phyloP scores from a whole-genome alignment of 208 protist genomes.

The Leishmania turanica region DNA sequence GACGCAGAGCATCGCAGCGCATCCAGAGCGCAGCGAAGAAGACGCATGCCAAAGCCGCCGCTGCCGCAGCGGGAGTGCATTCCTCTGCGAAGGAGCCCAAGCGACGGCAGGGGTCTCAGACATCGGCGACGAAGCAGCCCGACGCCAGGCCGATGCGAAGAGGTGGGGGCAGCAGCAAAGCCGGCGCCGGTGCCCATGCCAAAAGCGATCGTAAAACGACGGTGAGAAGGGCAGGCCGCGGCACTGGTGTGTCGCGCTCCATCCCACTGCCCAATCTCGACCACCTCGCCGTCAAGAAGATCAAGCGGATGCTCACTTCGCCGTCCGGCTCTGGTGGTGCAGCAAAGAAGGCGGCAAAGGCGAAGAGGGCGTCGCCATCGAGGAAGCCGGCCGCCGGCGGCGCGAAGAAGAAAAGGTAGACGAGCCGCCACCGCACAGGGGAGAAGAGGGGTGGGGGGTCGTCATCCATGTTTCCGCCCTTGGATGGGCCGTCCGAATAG shows the following conservation, averaged over 20 bases:
- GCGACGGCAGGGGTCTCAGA: not conserved
- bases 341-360: conserved; percentile 7
- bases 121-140: not conserved
- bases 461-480: not conserved
- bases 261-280: conserved; percentile 36
- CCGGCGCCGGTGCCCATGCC: not conserved
- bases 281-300: conserved; percentile 25
- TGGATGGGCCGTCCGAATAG: not conserved
- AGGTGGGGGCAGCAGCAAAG: not conserved
- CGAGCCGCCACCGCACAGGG: not conserved
- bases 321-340: not conserved
- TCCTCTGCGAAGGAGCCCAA: not conserved
- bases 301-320: not conserved
- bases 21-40: conserved; percentile 9
- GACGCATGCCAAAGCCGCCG: not conserved
- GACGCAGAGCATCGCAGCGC: conserved; percentile 1
- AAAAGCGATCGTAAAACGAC: conserved; percentile 2
- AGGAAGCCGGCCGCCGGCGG: not conserved
- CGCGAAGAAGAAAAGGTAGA: conserved; percentile 5
- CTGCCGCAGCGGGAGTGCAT: not conserved
- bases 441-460: not conserved
- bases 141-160: conserved; percentile 1
- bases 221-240: not conserved
- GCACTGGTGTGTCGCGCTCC: conserved; percentile 19
- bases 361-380: conserved; percentile 3